A percentile compares a stretch with the other conserved stretches of the same genome.
phyloP scores from a whole-genome alignment of 2,329 filamentous ascomycete species.

The Penicillium verrucosum region DNA sequence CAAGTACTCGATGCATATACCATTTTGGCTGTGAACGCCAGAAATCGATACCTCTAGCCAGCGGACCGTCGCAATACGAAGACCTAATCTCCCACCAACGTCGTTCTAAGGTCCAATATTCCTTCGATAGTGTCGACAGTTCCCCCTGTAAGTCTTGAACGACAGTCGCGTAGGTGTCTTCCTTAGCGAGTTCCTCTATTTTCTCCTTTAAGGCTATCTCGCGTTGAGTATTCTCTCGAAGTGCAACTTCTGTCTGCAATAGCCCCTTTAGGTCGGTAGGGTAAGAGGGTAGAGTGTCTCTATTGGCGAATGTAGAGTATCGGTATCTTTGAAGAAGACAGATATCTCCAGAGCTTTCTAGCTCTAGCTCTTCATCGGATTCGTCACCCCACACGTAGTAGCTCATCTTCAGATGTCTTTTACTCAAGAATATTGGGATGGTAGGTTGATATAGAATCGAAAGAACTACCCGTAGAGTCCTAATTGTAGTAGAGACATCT shows the following conservation, averaged over 20 bases:
- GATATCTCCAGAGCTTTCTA: background rate
- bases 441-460: background rate
- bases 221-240: background rate
- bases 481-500: background rate
- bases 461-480: background rate
- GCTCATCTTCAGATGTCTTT: background rate
- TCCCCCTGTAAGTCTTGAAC: background rate
- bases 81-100: background rate
- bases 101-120: background rate
- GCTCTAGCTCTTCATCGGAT: background rate
- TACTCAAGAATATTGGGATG: background rate
- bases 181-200: background rate
- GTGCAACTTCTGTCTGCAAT: slow-evolving; percentile 1
- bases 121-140: background rate
- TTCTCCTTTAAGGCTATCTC: background rate
- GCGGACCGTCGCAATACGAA: background rate
- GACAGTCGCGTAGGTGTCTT: background rate
- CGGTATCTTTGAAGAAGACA: slow-evolving; percentile 2
- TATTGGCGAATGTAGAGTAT: background rate
- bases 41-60: slow-evolving; percentile 4
- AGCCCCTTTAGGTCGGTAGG: background rate
- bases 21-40: slow-evolving; percentile 8
- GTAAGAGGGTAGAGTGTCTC: background rate
- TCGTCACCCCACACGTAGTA: background rate
- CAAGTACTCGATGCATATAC: slow-evolving; percentile 7